Base-by-base conservation (phyloP, 2,329 filamentous ascomycete genomes). In the Neonectria magnoliae region DNA sequence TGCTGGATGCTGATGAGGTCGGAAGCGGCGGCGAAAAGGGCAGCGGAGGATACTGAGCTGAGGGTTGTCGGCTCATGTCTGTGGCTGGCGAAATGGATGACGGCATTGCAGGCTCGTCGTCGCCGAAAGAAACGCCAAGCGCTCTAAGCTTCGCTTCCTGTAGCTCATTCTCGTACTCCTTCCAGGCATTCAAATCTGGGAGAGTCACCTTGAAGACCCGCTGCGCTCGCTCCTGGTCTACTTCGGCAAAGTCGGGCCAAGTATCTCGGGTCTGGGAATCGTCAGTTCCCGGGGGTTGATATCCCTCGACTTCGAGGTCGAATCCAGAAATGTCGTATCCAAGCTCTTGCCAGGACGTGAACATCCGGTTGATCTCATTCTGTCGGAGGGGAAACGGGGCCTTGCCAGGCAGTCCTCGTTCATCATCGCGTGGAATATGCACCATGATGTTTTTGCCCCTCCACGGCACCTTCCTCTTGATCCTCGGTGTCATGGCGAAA, bases 111-210 rank as follows among this genome's bases (percentile, higher is more conserved):
- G 89, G 88, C 56, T 96, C 93, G 6, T 93, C 91, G 53, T 91
- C 89, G 38, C 90, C 92, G 65, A 93, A 85, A 18, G 89, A 94
- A 13, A 98, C 96, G 68, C 96, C 96, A 60, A 99, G 85, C 55
- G 95, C 94, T 66, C 94, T 90, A 57, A 99, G 84, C 81, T 98
- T 99, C 65, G 95, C 93, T 81, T 99, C 96, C 71, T 93, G 90
- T 38, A 98, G 83, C 70, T 91, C 90, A 59, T 91, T 87, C 63
- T 94, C 91, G 78, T 98, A 97, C 27, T 89, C 84, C 74, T 93
- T 91, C 87, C 87, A 89, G 1, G 86, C 85, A 76, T 90, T 89
- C 67, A 91, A 80, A 73, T 93, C 91, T 2, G 93, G 91, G 64
- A 96, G 84, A 25, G 85, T 85, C 38, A 96, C 90, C 58, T 83